phyloP scores from a whole-genome alignment of 2,329 filamentous ascomycete genomes.

The Botrytis fabae region DNA sequence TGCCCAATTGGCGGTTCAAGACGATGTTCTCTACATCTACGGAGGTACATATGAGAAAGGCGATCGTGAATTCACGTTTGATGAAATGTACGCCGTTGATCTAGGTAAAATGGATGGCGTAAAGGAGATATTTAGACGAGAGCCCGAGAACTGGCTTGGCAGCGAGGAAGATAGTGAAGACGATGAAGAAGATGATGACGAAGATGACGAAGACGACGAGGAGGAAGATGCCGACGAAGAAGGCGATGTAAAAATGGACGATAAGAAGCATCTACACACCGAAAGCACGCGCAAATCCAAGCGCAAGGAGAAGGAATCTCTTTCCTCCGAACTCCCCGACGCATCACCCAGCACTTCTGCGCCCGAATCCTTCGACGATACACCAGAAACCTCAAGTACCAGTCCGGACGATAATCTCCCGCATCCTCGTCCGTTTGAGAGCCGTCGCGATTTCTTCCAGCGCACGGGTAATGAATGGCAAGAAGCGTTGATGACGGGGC shows the following conservation, averaged over 20 bases:
- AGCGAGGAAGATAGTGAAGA: slow-evolving; percentile 63
- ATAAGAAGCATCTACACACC: slow-evolving; percentile 42
- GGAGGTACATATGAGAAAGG: slow-evolving; percentile 95
- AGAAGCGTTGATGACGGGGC: slow-evolving; percentile 73
- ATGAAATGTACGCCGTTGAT: slow-evolving; percentile 90
- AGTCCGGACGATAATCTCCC: slow-evolving; percentile 40
- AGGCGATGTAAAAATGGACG: slow-evolving; percentile 45
- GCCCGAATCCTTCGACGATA: slow-evolving; percentile 57
- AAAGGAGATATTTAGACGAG: slow-evolving; percentile 83
- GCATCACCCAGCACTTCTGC: slow-evolving; percentile 36
- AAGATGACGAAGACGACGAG: slow-evolving; percentile 49
- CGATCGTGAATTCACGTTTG: slow-evolving; percentile 92
- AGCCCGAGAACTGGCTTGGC: slow-evolving; percentile 82
- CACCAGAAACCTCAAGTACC: slow-evolving; percentile 32
- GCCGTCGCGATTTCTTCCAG: slow-evolving; percentile 85
- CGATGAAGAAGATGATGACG: slow-evolving; percentile 55
- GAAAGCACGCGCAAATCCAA: slow-evolving; percentile 54
- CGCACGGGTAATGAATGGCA: slow-evolving; percentile 91
- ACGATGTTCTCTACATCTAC: slow-evolving; percentile 90
- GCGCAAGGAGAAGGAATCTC: slow-evolving; percentile 53
- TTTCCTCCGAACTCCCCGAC: not conserved
- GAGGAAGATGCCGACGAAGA: slow-evolving; percentile 50
- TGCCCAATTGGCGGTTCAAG: slow-evolving; percentile 83
- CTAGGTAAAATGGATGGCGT: slow-evolving; percentile 94
- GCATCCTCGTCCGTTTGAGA: slow-evolving; percentile 65